phyloP scores from a whole-genome alignment of 2,329 filamentous ascomycete species.

The Aureobasidium sp. region DNA sequence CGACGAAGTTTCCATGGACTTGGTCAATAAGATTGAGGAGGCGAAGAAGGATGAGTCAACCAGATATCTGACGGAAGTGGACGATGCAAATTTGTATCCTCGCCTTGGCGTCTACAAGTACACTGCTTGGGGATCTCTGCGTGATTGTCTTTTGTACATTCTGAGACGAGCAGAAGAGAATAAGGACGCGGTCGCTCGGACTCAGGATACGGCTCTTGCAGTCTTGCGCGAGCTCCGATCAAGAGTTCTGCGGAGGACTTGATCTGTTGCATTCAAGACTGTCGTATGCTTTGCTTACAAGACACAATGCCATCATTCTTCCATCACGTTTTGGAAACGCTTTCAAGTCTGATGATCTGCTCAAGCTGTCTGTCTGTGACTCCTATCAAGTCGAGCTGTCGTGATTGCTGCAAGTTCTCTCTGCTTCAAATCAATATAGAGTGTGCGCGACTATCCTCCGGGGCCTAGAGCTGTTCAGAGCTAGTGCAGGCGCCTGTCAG shows the following conservation, averaged over 20 bases:
- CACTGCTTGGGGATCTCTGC: background rate
- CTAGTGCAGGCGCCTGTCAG: background rate
- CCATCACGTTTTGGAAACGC: background rate
- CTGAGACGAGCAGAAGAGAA: constrained; percentile 5
- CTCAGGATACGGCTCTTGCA: background rate
- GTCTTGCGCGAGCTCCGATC: background rate
- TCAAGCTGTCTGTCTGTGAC: background rate
- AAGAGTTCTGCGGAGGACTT: background rate
- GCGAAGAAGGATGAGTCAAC: background rate
- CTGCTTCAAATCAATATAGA: background rate
- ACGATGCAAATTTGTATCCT: background rate
- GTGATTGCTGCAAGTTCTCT: background rate
- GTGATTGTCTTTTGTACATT: background rate
- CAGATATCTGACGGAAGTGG: background rate
- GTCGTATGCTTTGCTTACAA: background rate
- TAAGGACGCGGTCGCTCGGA: constrained; percentile 1
- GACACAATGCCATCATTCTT: background rate
- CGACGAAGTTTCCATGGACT: background rate
- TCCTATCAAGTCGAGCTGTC: background rate
- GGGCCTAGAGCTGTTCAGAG: background rate
- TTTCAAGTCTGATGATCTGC: background rate
- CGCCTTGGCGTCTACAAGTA: constrained; percentile 1
- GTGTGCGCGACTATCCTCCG: background rate
- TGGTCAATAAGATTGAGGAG: background rate
- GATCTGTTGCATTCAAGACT: background rate